Evolutionary conservation across 805 yeast genomes (phyloP), one percentile per base, ranked within the genome.

Genomic region (Kluyveromyces lactis): DNA sequence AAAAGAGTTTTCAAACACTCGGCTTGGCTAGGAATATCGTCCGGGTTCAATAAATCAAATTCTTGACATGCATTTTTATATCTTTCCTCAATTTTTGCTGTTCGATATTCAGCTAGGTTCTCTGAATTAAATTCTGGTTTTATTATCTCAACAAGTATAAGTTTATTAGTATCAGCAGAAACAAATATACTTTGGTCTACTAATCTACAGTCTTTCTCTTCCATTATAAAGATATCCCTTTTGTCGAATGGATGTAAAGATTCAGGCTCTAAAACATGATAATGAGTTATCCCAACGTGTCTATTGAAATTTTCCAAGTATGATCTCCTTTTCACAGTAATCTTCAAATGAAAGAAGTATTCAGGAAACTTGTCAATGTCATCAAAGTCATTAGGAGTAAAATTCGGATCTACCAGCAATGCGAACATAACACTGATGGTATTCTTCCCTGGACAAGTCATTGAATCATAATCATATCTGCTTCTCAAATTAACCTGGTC

Each of bases 1-100:
- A 72, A 68, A 13, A 86, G 51, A 0, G 86, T 80, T 36, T 66
- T 64, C 17, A 82, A 63, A 48, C 94, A 81, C 32, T 71, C 73
- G 0, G 72, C 55, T 2, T 78, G 72, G 3, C 74, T 61, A 0
- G 94, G 89, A 1, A 61, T 33, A 4, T 33, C 34, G 0, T 46
- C 40, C 7, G 55, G 40, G 47, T 56, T 47, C 27, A 57, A 31
- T 36, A 53, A 49, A 33, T 56, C 51, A 37, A 48, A 48, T n/a
- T 42, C 43, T 30, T 43, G 45, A 36, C 55, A 55, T 0, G 66
- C 68, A 4, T 64, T 60, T 11, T 62, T 55, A 45, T 73, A 76
- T 48, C 95, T 66, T 5, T 60, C 53, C 35, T 64, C 66, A 33
- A 86, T 80, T 12, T 66, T 66, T 2, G 65, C 71, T 3, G 63